Percentiles rank a stretch among this genome's conserved stretches.
These are phyloP conservation scores for Pascua guehoae DNA, from an alignment of 1,284 basidiomycete genomes.

Conservation along the genomic window DNA sequence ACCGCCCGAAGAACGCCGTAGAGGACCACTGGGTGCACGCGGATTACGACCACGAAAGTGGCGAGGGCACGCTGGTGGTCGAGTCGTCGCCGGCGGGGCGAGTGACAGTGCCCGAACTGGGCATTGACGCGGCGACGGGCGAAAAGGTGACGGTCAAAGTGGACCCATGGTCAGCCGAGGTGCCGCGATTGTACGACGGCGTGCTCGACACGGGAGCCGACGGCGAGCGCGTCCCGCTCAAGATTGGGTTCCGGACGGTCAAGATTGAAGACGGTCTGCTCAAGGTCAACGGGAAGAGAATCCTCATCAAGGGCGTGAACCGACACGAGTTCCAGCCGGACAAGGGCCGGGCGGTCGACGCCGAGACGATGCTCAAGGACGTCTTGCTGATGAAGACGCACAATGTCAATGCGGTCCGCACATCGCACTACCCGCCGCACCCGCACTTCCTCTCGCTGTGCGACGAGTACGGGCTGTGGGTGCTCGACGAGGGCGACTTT, in stretches of 20 bases:
- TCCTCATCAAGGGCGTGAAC: constrained; percentile 26
- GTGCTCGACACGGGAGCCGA: background rate
- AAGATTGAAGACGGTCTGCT: constrained; percentile 13
- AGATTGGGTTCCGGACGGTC: constrained; percentile 29
- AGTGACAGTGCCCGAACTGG: constrained; percentile 23
- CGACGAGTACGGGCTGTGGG: constrained; percentile 30
- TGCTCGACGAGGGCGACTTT: constrained; percentile 27
- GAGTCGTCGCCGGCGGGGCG: constrained; percentile 17
- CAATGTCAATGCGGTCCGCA: constrained; percentile 30
- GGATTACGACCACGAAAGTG: constrained; percentile 17
- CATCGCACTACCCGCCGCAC: constrained; percentile 27
- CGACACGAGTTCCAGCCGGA: constrained; percentile 29
- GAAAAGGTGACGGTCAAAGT: constrained; percentile 5
- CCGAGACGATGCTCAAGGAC: constrained; percentile 24
- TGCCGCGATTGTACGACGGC: constrained; percentile 15
- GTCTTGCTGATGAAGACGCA: constrained; percentile 26
- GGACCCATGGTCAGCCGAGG: constrained; percentile 26
- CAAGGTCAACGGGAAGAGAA: constrained; percentile 26
- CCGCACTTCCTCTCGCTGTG: constrained; percentile 25
- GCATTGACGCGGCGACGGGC: constrained; percentile 19
- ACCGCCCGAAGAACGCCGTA: constrained; percentile 18
- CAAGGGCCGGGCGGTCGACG: constrained; percentile 14
- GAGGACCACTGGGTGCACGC: constrained; percentile 25
- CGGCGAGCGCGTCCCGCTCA: constrained; percentile 16
- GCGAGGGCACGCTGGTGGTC: constrained; percentile 19